These are phyloP conservation scores for Santalum album DNA, from an alignment of 164 flowering plant genomes.

Conservation along the genomic window DNA sequence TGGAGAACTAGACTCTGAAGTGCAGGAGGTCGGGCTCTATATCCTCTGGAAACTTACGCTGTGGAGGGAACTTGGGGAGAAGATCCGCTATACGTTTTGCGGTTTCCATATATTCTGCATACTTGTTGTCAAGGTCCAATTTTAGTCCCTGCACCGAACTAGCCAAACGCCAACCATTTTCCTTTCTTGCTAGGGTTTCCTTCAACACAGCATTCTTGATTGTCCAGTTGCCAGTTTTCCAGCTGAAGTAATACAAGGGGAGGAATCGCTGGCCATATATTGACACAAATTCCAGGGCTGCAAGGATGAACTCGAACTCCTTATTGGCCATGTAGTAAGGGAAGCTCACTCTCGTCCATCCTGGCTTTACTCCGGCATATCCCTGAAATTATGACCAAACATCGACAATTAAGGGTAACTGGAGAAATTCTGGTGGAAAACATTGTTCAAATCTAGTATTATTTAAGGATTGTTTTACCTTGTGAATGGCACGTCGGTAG, in stretches of 20 bases:
- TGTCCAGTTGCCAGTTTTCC: constrained; percentile 62
- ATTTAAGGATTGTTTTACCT: constrained; percentile 32
- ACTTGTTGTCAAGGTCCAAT: constrained; percentile 7
- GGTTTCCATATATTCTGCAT: constrained; percentile 30
- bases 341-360: constrained; percentile 88
- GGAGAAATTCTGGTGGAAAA: no score
- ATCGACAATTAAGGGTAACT: neutral
- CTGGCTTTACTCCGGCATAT: constrained; percentile 62
- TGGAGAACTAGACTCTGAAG: constrained; percentile 30
- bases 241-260: constrained; percentile 50
- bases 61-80: constrained; percentile 47
- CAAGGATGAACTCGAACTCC: constrained; percentile 66
- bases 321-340: constrained; percentile 62
- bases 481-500: constrained; percentile 35
- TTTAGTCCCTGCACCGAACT: constrained; percentile 3
- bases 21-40: constrained; percentile 28
- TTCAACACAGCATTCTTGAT: constrained; percentile 22
- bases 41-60: constrained; percentile 28
- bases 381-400: constrained; percentile 36
- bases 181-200: constrained; percentile 10
- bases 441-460: no score
- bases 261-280: constrained; percentile 68
- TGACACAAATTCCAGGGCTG: constrained; percentile 63
- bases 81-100: constrained; percentile 35
- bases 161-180: constrained; percentile 1